phyloP scores from a whole-genome alignment of 2,329 filamentous ascomycete species.

The Fusarium guadeloupense region DNA sequence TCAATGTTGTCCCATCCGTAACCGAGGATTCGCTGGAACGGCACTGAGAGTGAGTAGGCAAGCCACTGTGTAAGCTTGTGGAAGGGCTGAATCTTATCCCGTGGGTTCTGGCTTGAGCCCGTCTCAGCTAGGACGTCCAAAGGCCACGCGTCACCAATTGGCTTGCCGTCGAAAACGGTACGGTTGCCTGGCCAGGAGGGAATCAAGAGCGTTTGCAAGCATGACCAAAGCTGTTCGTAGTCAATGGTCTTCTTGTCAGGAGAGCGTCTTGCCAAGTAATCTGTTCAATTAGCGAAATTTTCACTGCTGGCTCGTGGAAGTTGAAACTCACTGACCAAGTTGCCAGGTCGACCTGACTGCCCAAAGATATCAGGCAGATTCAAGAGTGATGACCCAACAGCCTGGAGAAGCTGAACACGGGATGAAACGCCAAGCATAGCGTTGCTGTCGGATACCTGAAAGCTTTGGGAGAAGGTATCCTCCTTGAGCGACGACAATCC shows the following conservation, averaged over 20 bases:
- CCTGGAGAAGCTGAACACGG: conserved; percentile 53
- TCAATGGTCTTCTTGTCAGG: neutral
- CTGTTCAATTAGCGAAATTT: conserved; percentile 36
- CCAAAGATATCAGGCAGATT: conserved; percentile 53
- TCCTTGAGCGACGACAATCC: conserved; percentile 49
- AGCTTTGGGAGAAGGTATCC: conserved; percentile 48
- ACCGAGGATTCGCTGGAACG: conserved; percentile 63
- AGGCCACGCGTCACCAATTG: conserved; percentile 62
- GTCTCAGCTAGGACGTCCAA: conserved; percentile 42
- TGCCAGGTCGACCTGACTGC: conserved; percentile 54
- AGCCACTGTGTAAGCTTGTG: conserved; percentile 78
- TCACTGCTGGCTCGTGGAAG: neutral
- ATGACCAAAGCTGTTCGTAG: conserved; percentile 49
- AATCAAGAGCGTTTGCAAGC: conserved; percentile 55
- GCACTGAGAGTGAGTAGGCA: conserved; percentile 76
- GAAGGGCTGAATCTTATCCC: conserved; percentile 58
- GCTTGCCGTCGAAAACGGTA: conserved; percentile 58
- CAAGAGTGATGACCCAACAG: conserved; percentile 54
- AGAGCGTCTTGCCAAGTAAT: conserved; percentile 48
- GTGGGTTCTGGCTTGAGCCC: neutral
- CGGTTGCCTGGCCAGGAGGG: conserved; percentile 60
- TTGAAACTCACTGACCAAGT: conserved; percentile 56
- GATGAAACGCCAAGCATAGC: conserved; percentile 57
- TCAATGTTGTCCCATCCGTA: conserved; percentile 62
- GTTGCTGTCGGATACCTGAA: conserved; percentile 57